A percentile compares a stretch with the other conserved stretches of the same genome.
Evolutionary conservation across 2,329 filamentous ascomycete genomes (phyloP).

Genomic region (Geosmithia putterillii): DNA sequence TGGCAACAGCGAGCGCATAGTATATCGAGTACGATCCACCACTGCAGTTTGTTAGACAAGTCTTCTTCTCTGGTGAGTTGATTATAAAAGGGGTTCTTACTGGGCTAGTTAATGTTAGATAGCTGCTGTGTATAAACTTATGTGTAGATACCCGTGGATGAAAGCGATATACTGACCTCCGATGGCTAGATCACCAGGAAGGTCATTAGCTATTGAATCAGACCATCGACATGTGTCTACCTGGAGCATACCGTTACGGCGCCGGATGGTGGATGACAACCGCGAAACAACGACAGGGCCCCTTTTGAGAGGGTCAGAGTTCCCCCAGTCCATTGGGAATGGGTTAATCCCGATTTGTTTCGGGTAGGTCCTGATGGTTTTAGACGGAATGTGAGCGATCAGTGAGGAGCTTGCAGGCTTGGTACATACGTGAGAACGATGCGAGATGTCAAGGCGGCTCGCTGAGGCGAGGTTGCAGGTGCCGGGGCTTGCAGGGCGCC

Average conservation of each 20-base stretch:
- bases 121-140: not conserved
- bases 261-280: constrained; percentile 60
- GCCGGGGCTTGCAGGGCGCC: constrained; percentile 10
- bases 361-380: constrained; percentile 58
- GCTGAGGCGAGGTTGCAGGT: constrained; percentile 18
- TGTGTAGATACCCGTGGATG: constrained; percentile 6
- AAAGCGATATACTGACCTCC: constrained; percentile 32
- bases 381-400: not conserved
- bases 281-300: constrained; percentile 85
- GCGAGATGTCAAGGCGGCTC: constrained; percentile 36
- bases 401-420: not conserved
- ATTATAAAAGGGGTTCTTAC: constrained; percentile 11
- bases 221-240: constrained; percentile 2
- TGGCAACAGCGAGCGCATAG: constrained; percentile 84
- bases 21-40: constrained; percentile 96
- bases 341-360: constrained; percentile 90
- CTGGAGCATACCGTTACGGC: constrained; percentile 57
- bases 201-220: constrained; percentile 13
- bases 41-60: constrained; percentile 9
- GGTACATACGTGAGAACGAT: constrained; percentile 37
- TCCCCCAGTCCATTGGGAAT: constrained; percentile 79
- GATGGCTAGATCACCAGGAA: constrained; percentile 28
- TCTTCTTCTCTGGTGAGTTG: not conserved
- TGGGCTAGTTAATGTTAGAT: constrained; percentile 20
- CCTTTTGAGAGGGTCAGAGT: constrained; percentile 58